Evolutionary conservation across 164 flowering plant genomes (phyloP).

Genomic region (Hamamelis virginiana): DNA sequence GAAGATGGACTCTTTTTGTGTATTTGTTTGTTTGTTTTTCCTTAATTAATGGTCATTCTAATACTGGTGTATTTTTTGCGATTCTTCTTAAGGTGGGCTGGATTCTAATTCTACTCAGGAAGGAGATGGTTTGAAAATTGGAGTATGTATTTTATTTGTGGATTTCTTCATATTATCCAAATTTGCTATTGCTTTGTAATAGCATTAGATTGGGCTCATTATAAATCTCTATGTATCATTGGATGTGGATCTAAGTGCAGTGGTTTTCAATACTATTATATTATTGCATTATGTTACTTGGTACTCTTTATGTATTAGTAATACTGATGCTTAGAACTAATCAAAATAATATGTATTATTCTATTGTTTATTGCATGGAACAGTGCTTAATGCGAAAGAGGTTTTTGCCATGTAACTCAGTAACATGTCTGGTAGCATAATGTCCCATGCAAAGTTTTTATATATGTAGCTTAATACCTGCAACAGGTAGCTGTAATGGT

Average conservation of each 20-base stretch:
- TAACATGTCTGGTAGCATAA: no score
- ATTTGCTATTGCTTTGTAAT: neutral
- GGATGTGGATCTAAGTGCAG: neutral
- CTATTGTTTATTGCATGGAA: no score
- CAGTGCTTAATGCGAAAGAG: no score
- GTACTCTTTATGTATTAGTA: no score
- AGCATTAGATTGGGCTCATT: neutral
- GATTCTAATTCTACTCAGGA: conserved; percentile 24
- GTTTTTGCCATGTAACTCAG: no score
- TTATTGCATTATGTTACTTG: no score
- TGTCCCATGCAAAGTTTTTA: no score
- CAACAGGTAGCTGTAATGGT: no score
- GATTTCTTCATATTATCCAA: neutral
- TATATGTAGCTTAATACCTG: no score
- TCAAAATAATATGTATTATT: no score
- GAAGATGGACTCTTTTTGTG: neutral
- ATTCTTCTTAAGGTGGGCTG: conserved; percentile 33
- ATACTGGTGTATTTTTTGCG: conserved; percentile 1
- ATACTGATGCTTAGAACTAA: no score
- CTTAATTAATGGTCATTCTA: neutral
- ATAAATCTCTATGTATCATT: neutral
- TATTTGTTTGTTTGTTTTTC: neutral
- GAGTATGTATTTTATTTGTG: conserved; percentile 34
- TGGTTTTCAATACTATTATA: neutral
- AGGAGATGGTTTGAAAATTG: conserved; percentile 31